A percentile compares a stretch with the other conserved stretches of the same genome.
Evolutionary conservation across 257 asterid species (phyloP).

Genomic region (Thymus quinquecostatus): DNA sequence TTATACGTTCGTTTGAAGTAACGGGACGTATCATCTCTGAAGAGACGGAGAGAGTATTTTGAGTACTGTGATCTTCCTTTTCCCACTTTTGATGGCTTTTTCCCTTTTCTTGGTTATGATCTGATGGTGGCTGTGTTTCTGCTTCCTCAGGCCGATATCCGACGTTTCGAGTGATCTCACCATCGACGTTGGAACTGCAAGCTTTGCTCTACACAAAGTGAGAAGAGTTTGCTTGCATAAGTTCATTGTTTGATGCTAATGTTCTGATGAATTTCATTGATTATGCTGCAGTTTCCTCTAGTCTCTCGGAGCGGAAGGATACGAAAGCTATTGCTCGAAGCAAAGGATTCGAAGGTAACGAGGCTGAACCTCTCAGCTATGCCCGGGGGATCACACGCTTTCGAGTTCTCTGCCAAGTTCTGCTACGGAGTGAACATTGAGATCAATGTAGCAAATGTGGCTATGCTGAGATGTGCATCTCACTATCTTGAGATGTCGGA

Average conservation of each 20-base stretch:
- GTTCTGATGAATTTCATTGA: neutral
- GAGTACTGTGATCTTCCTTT: neutral
- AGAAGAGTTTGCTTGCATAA: conserved; percentile 23
- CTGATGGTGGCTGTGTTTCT: neutral
- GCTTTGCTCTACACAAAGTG: conserved; percentile 91
- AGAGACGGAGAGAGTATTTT: too few relatives aligned
- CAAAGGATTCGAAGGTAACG: conserved; percentile 67
- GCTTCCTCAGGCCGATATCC: conserved; percentile 86
- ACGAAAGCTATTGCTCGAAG: conserved; percentile 63
- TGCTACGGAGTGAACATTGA: conserved; percentile 82
- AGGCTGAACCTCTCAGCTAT: conserved; percentile 59
- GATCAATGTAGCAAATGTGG: conserved; percentile 66
- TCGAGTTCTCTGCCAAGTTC: conserved; percentile 90
- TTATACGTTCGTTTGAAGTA: too few relatives aligned
- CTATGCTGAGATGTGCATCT: conserved; percentile 71
- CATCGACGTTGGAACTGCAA: conserved; percentile 76
- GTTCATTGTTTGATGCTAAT: neutral
- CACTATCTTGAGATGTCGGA: conserved; percentile 88
- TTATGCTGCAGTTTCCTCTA: conserved; percentile 68
- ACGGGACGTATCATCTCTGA: too few relatives aligned
- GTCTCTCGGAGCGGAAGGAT: conserved; percentile 85
- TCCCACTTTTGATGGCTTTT: neutral
- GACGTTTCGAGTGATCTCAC: conserved; percentile 96
- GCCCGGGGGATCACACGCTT: conserved; percentile 92
- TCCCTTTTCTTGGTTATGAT: neutral